Percentiles rank a stretch among this genome's conserved stretches.
phyloP scores from a whole-genome alignment of 73 alveolate species.

The Loxodes magnus region DNA sequence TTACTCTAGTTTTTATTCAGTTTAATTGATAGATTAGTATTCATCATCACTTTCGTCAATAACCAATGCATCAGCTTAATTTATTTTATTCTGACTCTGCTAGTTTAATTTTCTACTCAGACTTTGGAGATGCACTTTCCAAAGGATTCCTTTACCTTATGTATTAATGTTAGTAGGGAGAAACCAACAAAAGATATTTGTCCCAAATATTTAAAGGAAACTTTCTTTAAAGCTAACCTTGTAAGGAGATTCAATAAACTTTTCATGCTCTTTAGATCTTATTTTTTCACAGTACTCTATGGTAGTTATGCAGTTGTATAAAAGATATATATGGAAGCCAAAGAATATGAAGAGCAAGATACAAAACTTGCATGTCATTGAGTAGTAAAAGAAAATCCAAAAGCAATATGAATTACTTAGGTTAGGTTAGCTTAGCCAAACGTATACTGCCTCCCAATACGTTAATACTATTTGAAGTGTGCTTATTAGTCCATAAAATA shows the following conservation, averaged over 20 bases:
- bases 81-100: no score
- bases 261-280: conserved; percentile 7
- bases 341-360: conserved; percentile 23
- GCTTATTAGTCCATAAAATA: conserved; percentile 5
- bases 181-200: conserved; percentile 13
- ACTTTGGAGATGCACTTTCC: no score
- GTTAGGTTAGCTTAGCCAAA: not conserved
- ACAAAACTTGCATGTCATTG: conserved; percentile 15
- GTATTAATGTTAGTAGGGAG: conserved; percentile 16
- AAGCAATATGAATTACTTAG: not conserved
- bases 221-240: conserved; percentile 3
- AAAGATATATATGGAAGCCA: conserved; percentile 33
- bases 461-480: conserved; percentile 1
- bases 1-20: no score
- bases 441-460: conserved; percentile 20
- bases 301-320: conserved; percentile 22
- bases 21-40: no score
- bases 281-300: conserved; percentile 53
- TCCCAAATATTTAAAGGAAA: conserved; percentile 17
- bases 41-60: no score
- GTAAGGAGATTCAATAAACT: conserved; percentile 2
- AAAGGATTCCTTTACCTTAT: no score
- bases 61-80: no score
- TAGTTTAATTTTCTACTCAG: no score
- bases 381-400: conserved; percentile 5